A percentile compares a stretch with the other conserved stretches of the same genome.
Evolutionary conservation across 305 asterid genomes (phyloP).

Genomic region (Fraxinus albicans): DNA sequence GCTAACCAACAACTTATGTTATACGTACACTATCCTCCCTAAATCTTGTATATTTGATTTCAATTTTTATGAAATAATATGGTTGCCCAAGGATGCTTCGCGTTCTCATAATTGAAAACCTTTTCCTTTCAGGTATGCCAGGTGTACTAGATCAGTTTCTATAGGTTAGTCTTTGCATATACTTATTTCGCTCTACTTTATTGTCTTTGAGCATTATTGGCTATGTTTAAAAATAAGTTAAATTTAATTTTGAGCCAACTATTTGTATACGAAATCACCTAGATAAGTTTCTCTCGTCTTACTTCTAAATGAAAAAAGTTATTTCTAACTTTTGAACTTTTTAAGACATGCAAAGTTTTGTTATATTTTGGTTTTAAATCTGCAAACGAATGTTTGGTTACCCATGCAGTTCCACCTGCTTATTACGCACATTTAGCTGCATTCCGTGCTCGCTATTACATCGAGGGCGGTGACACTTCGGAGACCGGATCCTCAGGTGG

Average conservation of each 20-base stretch:
- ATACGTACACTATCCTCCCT: slow-evolving; percentile 50
- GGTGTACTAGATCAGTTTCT: slow-evolving; percentile 83
- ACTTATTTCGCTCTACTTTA: background rate
- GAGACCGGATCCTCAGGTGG: slow-evolving; percentile 49
- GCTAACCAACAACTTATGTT: slow-evolving; percentile 64
- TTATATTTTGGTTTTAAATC: background rate
- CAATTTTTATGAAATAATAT: background rate
- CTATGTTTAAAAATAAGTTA: background rate
- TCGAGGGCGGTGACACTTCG: slow-evolving; percentile 38
- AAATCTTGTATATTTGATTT: background rate
- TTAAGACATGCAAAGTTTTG: background rate
- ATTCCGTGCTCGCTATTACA: slow-evolving; percentile 71
- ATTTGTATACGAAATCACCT: background rate
- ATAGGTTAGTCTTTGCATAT: slow-evolving; percentile 46
- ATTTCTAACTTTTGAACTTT: background rate
- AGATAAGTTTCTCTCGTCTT: background rate
- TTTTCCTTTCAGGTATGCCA: slow-evolving; percentile 53
- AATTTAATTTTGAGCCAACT: background rate
- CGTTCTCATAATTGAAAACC: background rate
- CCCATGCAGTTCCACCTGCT: slow-evolving; percentile 75
- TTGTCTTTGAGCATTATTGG: background rate
- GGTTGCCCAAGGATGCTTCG: background rate
- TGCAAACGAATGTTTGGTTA: background rate
- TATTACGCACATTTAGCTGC: slow-evolving; percentile 90
- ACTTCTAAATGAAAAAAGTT: background rate